Evolutionary conservation across 140 eudicot species (phyloP).

Genomic region (Anethum foeniculum): DNA sequence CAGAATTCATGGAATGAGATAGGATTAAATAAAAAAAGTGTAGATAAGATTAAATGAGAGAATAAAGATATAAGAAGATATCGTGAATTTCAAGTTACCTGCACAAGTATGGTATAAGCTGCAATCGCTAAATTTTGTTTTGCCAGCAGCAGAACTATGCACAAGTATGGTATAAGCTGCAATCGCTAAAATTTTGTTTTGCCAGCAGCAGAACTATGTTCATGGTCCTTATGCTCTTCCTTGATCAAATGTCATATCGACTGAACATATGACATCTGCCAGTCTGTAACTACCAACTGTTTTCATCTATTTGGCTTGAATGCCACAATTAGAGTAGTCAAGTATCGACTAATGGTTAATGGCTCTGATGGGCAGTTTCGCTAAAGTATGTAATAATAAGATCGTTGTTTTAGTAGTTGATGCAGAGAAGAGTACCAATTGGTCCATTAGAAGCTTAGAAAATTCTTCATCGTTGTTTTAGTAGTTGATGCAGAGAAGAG

Average conservation of each 20-base stretch:
- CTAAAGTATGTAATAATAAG: not conserved
- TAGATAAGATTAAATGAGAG: no score
- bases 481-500: no score
- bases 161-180: no score
- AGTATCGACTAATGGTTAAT: not conserved
- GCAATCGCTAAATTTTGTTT: slow-evolving; percentile 72
- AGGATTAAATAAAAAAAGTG: no score
- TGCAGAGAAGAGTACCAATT: no score
- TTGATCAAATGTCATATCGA: not conserved
- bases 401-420: not conserved
- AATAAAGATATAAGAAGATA: no score
- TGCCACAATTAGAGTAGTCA: not conserved
- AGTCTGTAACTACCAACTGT: slow-evolving; percentile 65
- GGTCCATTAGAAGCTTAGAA: no score
- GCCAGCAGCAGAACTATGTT: no score
- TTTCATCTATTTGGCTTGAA: slow-evolving; percentile 29
- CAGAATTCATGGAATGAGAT: no score
- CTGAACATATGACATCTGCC: slow-evolving; percentile 9
- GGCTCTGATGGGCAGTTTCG: slow-evolving; percentile 4
- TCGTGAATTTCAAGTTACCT: no score
- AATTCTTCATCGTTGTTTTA: not conserved
- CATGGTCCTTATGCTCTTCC: not conserved
- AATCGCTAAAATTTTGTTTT: no score
- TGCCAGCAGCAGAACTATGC: slow-evolving; percentile 77
- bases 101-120: slow-evolving; percentile 67